phyloP scores from a whole-genome alignment of 2,329 filamentous ascomycete species.

The Aspergillus brasiliensis region DNA sequence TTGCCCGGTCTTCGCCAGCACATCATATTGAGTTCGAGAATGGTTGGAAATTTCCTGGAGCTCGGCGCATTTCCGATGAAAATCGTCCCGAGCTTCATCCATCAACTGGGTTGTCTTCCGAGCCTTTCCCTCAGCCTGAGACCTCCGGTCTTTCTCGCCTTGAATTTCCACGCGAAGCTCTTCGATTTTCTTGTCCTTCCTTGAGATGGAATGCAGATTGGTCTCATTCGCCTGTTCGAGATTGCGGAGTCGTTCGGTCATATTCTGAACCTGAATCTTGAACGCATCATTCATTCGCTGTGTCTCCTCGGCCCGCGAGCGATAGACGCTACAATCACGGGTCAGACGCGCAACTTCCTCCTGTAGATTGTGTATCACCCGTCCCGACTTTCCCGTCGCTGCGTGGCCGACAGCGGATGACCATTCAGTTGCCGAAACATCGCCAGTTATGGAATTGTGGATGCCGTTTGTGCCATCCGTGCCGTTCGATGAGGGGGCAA shows the following conservation, averaged over 20 bases:
- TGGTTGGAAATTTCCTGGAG: conserved; percentile 43
- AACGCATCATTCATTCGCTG: conserved; percentile 50
- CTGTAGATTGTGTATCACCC: conserved; percentile 54
- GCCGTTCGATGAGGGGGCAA: conserved; percentile 25
- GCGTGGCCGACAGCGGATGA: conserved; percentile 54
- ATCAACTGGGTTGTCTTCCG: conserved; percentile 40
- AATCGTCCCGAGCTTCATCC: conserved; percentile 43
- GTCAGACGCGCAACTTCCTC: conserved; percentile 53
- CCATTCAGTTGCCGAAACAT: conserved; percentile 44
- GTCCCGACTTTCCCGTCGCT: conserved; percentile 52
- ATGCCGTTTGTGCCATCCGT: conserved; percentile 33
- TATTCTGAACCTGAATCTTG: conserved; percentile 48
- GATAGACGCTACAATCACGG: conserved; percentile 49
- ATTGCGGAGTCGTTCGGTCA: conserved; percentile 49
- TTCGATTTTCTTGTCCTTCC: conserved; percentile 52
- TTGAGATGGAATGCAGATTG: conserved; percentile 48
- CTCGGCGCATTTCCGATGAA: conserved; percentile 42
- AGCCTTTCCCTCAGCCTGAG: conserved; percentile 44
- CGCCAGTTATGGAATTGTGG: conserved; percentile 32
- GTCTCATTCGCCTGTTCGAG: conserved; percentile 51
- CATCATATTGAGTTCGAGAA: conserved; percentile 47
- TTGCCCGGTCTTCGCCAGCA: conserved; percentile 42
- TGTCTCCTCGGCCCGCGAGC: conserved; percentile 49
- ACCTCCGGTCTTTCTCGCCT: conserved; percentile 45
- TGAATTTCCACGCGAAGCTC: conserved; percentile 46